phyloP scores from a whole-genome alignment of 2,329 filamentous ascomycete species.

The Pestalotiopsis sp. region DNA sequence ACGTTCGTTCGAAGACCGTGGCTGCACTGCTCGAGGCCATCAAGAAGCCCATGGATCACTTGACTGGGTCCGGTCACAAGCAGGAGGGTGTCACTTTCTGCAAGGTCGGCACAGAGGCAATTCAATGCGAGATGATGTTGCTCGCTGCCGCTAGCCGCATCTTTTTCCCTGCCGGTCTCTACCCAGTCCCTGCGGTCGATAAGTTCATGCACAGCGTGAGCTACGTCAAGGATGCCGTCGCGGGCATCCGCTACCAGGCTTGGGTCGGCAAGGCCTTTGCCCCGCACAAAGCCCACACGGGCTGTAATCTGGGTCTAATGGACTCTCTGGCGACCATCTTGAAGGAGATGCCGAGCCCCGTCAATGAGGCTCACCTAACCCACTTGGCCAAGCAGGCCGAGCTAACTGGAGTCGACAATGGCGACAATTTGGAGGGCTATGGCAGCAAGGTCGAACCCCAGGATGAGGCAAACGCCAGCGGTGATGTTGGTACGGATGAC shows the following conservation, averaged over 20 bases:
- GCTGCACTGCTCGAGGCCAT: conserved; percentile 18
- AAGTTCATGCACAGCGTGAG: conserved; percentile 21
- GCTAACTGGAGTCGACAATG: conserved; percentile 5
- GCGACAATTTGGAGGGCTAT: neutral
- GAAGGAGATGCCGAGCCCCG: conserved; percentile 17
- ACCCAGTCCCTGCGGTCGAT: conserved; percentile 21
- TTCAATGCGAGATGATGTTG: conserved; percentile 27
- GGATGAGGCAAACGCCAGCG: neutral
- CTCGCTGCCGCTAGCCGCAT: conserved; percentile 21
- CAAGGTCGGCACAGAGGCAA: conserved; percentile 17
- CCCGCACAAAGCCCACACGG: conserved; percentile 22
- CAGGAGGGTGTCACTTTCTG: neutral
- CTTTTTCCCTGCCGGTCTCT: conserved; percentile 18
- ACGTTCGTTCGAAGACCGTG: conserved; percentile 17
- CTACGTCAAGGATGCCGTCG: conserved; percentile 17
- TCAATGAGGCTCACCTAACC: conserved; percentile 10
- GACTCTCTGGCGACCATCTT: conserved; percentile 15
- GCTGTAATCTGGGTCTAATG: conserved; percentile 22
- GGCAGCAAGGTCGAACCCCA: neutral
- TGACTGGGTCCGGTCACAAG: neutral
- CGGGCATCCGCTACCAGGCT: conserved; percentile 17
- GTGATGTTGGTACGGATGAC: neutral
- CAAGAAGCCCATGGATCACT: conserved; percentile 13
- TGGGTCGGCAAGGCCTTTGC: conserved; percentile 22
- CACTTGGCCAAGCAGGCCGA: conserved; percentile 2